A percentile compares a stretch with the other conserved stretches of the same genome.
Evolutionary conservation across 495 filamentous ascomycete species (phyloP).

Genomic region (Aspergillus conjunctus): DNA sequence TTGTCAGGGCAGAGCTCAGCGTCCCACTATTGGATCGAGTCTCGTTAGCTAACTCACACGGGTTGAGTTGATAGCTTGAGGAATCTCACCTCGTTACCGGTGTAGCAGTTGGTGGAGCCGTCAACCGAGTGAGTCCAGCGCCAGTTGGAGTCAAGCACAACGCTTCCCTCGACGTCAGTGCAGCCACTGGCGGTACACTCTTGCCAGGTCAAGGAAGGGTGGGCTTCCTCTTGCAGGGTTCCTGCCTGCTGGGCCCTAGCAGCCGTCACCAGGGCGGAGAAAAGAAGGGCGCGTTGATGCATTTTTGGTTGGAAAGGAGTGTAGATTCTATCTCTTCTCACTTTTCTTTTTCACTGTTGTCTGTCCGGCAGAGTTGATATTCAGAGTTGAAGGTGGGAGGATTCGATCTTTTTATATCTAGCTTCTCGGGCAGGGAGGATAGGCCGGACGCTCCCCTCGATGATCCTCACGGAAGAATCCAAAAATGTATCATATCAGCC

Average conservation of each 20-base stretch:
- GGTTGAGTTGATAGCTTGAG: background rate
- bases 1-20: slow-evolving; percentile 53
- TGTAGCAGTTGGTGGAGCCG: slow-evolving; percentile 65
- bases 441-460: background rate
- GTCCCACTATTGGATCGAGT: slow-evolving; percentile 44
- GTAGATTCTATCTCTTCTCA: slow-evolving; percentile 7
- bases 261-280: slow-evolving; percentile 34
- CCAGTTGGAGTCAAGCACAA: slow-evolving; percentile 71
- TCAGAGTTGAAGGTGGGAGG: slow-evolving; percentile 9
- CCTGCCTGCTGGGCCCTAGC: slow-evolving; percentile 57
- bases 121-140: slow-evolving; percentile 58
- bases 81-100: slow-evolving; percentile 48
- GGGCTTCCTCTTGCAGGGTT: slow-evolving; percentile 56
- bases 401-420: slow-evolving; percentile 30
- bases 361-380: slow-evolving; percentile 40
- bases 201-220: slow-evolving; percentile 60
- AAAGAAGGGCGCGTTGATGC: slow-evolving; percentile 40
- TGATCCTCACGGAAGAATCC: slow-evolving; percentile 3
- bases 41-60: slow-evolving; percentile 7
- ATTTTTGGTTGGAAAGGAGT: slow-evolving; percentile 29
- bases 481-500: slow-evolving; percentile 8
- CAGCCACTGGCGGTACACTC: slow-evolving; percentile 57
- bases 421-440: background rate
- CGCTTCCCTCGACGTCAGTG: slow-evolving; percentile 50
- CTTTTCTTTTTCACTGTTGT: slow-evolving; percentile 19